These are phyloP conservation scores for Verticillium klebahnii DNA, from an alignment of 2,329 filamentous ascomycete species.

Conservation along the genomic window DNA sequence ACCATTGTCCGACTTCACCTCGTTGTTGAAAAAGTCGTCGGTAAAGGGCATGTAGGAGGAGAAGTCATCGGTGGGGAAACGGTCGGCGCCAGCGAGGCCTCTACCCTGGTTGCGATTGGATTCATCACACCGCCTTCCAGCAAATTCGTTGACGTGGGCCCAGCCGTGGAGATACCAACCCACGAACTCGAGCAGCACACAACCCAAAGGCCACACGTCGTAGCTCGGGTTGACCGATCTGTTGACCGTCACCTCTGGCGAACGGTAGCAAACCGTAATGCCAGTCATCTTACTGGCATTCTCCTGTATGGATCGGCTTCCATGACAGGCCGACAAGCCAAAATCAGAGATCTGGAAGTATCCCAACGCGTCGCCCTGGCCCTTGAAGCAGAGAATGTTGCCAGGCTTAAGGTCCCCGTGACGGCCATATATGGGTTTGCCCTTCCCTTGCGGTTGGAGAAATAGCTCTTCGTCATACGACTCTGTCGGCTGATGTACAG, in stretches of 20 bases:
- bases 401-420: slow-evolving; percentile 8
- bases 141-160: not conserved
- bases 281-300: not conserved
- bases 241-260: not conserved
- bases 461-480: not conserved
- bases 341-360: slow-evolving; percentile 2
- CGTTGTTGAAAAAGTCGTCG: not conserved
- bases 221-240: not conserved
- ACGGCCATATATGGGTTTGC: not conserved
- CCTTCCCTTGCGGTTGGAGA: not conserved
- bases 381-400: slow-evolving; percentile 6
- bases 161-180: slow-evolving; percentile 2
- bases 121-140: not conserved
- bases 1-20: not conserved
- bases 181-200: slow-evolving; percentile 3
- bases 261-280: not conserved
- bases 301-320: not conserved
- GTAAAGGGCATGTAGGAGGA: not conserved
- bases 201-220: slow-evolving; percentile 2
- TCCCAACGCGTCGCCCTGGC: not conserved
- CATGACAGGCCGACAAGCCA: slow-evolving; percentile 1
- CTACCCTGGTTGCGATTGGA: not conserved
- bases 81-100: not conserved
- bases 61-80: not conserved
- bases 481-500: not conserved